phyloP scores from a whole-genome alignment of 345 rosid genomes.

The Lepidium didymum region DNA sequence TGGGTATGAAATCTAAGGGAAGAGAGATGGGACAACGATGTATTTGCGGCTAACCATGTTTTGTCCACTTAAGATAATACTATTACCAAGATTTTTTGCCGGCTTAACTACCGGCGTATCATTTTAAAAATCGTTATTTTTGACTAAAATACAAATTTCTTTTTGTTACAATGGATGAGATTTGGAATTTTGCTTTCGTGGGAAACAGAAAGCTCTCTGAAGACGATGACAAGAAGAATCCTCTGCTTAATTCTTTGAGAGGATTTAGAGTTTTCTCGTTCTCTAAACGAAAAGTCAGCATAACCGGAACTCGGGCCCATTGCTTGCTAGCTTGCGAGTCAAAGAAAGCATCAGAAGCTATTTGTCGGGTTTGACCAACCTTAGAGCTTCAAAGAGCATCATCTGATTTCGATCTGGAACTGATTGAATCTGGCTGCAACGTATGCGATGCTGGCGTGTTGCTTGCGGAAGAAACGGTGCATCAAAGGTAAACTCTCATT shows the following conservation, averaged over 20 bases:
- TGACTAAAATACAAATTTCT: background rate
- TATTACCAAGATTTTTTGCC: conserved; percentile 13
- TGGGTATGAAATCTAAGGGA: background rate
- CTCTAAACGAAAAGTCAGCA: conserved; percentile 37
- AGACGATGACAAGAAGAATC: conserved; percentile 41
- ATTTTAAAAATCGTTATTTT: background rate
- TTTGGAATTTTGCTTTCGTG: conserved; percentile 20
- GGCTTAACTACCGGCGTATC: conserved; percentile 14
- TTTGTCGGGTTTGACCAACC: conserved; percentile 42
- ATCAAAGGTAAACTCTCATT: conserved; percentile 23
- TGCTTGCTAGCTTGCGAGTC: no score
- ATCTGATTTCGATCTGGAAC: conserved; percentile 45
- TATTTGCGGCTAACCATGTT: conserved; percentile 4
- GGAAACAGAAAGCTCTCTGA: conserved; percentile 36
- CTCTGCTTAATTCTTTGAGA: conserved; percentile 46
- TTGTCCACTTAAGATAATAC: background rate
- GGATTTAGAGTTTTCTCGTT: conserved; percentile 38
- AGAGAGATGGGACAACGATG: background rate
- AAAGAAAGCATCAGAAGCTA: conserved; percentile 47
- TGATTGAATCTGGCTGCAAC: conserved; percentile 31
- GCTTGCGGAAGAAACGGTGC: conserved; percentile 34
- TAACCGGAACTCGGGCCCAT: conserved; percentile 47
- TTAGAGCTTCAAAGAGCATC: conserved; percentile 36
- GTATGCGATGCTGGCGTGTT: conserved; percentile 40
- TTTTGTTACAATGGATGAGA: background rate